A percentile compares a stretch with the other conserved stretches of the same genome.
phyloP scores from a whole-genome alignment of 169 alveolate genomes.

The Eimeria mitis region DNA sequence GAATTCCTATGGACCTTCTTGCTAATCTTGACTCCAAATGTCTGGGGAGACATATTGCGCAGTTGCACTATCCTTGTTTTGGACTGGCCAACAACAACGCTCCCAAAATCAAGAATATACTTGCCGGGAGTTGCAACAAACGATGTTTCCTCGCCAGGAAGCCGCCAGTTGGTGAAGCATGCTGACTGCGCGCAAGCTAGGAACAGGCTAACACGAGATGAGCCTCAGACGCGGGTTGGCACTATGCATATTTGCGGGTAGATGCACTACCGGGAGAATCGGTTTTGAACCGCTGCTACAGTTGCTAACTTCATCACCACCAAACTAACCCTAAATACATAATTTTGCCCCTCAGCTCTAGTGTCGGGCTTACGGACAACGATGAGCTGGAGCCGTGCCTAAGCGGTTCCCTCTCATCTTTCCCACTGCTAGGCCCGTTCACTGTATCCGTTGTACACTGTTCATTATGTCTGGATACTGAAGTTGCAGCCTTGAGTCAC shows the following conservation, averaged over 20 bases:
- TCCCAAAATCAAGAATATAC: slow-evolving; percentile 94
- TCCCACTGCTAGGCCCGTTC: not conserved
- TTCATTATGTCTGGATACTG: not conserved
- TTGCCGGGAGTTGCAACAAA: slow-evolving; percentile 85
- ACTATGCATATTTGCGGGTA: not conserved
- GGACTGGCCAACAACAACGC: slow-evolving; percentile 90
- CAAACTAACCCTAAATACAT: not conserved
- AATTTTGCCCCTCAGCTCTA: not conserved
- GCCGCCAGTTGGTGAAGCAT: slow-evolving; percentile 15
- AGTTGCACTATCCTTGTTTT: slow-evolving; percentile 88
- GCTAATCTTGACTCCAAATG: slow-evolving; percentile 75
- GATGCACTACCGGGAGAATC: not conserved
- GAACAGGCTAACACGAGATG: not conserved
- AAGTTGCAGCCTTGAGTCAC: slow-evolving; percentile 21
- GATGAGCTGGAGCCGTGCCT: slow-evolving; percentile 46
- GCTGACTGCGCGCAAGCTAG: slow-evolving; percentile 45
- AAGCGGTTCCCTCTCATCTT: not conserved
- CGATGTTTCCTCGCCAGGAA: slow-evolving; percentile 41
- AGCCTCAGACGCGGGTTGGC: too few species aligned
- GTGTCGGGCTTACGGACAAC: slow-evolving; percentile 7
- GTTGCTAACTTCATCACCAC: not conserved
- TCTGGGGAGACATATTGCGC: slow-evolving; percentile 81
- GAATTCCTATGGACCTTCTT: slow-evolving; percentile 64
- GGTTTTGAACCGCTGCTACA: not conserved
- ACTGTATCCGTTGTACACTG: not conserved